These are phyloP conservation scores for Priceomyces fermenticarens DNA, from an alignment of 805 yeast species.

Conservation along the genomic window DNA sequence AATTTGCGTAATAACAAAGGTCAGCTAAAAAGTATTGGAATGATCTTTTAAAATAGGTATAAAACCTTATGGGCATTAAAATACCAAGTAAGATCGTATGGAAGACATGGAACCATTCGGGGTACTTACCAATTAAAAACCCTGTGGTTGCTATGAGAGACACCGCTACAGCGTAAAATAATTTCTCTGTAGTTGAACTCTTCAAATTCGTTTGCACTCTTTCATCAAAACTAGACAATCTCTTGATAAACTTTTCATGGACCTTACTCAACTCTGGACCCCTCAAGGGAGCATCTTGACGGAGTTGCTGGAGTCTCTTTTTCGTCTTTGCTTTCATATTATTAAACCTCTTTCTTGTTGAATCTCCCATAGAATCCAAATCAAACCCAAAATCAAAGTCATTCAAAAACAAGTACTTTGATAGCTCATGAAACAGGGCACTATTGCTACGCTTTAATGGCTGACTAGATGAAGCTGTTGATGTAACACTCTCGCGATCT, in stretches of 20 bases:
- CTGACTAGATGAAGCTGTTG: slow-evolving; percentile 1
- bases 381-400: slow-evolving; percentile 44
- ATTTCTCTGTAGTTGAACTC: slow-evolving; percentile 56
- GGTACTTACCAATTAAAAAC: slow-evolving; percentile 70
- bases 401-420: slow-evolving; percentile 34
- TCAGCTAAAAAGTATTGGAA: slow-evolving; percentile 90
- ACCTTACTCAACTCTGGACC: slow-evolving; percentile 25
- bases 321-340: slow-evolving; percentile 36
- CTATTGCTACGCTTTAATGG: slow-evolving; percentile 20
- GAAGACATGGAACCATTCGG: slow-evolving; percentile 70
- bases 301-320: slow-evolving; percentile 25
- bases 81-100: slow-evolving; percentile 61
- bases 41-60: slow-evolving; percentile 74
- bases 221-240: slow-evolving; percentile 34
- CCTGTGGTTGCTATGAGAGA: slow-evolving; percentile 70
- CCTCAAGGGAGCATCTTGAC: slow-evolving; percentile 14
- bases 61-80: slow-evolving; percentile 80
- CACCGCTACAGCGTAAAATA: slow-evolving; percentile 74
- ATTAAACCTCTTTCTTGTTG: slow-evolving; percentile 32
- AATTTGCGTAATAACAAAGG: slow-evolving; percentile 86
- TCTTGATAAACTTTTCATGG: slow-evolving; percentile 29
- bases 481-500: background rate
- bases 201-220: slow-evolving; percentile 32
- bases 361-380: slow-evolving; percentile 31
- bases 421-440: slow-evolving; percentile 32